A percentile compares a stretch with the other conserved stretches of the same genome.
These are phyloP conservation scores for Macrolepiota albuminosa DNA, from an alignment of 768 basidiomycete species.

Conservation along the genomic window DNA sequence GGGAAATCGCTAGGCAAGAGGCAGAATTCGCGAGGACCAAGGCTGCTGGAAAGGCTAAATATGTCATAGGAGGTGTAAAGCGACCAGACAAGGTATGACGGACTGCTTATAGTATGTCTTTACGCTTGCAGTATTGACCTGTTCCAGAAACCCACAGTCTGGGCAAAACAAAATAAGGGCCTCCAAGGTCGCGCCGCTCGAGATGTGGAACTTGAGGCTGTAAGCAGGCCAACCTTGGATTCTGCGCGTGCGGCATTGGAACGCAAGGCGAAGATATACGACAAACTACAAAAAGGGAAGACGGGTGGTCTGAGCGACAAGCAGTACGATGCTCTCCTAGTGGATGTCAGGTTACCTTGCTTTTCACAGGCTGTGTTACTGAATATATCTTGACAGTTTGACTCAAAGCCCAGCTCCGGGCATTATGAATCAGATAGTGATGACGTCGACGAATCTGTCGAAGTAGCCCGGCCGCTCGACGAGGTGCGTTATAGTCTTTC, in stretches of 20 bases:
- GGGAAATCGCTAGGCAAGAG: slow-evolving; percentile 61
- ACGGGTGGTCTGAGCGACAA: slow-evolving; percentile 71
- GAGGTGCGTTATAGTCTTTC: slow-evolving; percentile 26
- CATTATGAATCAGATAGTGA: slow-evolving; percentile 66
- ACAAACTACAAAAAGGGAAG: slow-evolving; percentile 73
- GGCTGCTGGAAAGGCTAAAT: slow-evolving; percentile 47
- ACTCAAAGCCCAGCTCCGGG: slow-evolving; percentile 45
- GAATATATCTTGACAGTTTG: slow-evolving; percentile 46
- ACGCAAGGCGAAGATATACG: slow-evolving; percentile 76
- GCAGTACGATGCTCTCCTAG: slow-evolving; percentile 67
- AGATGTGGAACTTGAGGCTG: slow-evolving; percentile 66
- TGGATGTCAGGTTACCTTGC: slow-evolving; percentile 60
- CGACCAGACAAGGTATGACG: slow-evolving; percentile 63
- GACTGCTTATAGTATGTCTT: neutral
- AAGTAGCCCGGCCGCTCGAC: slow-evolving; percentile 47
- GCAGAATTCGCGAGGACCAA: slow-evolving; percentile 55
- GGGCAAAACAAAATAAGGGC: slow-evolving; percentile 75
- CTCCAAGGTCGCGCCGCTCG: slow-evolving; percentile 57
- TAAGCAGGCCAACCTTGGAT: slow-evolving; percentile 68
- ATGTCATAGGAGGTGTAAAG: slow-evolving; percentile 58
- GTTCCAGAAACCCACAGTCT: slow-evolving; percentile 68
- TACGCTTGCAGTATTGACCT: neutral
- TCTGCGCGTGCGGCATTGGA: slow-evolving; percentile 67
- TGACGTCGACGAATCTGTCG: slow-evolving; percentile 74
- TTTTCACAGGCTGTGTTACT: neutral